Percentiles rank a stretch among this genome's conserved stretches.
phyloP scores from a whole-genome alignment of 306 rosid genomes.

The Sesbania bispinosa region DNA sequence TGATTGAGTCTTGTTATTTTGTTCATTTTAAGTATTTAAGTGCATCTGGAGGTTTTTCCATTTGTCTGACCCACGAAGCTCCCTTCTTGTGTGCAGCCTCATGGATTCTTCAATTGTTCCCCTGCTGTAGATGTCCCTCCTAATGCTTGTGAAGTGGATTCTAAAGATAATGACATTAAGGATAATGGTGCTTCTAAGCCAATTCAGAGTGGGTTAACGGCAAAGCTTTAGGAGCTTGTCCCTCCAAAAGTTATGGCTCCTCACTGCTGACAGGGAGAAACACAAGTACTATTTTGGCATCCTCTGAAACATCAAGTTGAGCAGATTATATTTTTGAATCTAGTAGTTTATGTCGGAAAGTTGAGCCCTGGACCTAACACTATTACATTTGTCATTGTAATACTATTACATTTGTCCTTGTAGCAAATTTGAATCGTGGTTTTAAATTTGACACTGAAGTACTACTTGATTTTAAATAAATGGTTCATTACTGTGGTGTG shows the following conservation, averaged over 20 bases:
- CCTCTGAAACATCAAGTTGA: slow-evolving; percentile 1
- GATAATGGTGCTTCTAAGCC: slow-evolving; percentile 40
- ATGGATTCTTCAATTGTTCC: slow-evolving; percentile 88
- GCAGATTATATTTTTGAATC: background rate
- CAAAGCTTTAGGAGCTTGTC: slow-evolving; percentile 48
- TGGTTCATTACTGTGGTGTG: background rate
- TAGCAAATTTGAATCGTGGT: background rate
- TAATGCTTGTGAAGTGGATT: slow-evolving; percentile 55
- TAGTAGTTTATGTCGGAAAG: background rate
- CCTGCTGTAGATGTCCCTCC: slow-evolving; percentile 86
- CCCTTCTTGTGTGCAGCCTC: slow-evolving; percentile 71
- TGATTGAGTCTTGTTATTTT: background rate
- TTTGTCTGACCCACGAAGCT: slow-evolving; percentile 22
- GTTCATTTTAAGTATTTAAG: background rate
- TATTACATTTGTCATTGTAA: too few species aligned
- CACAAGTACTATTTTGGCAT: background rate
- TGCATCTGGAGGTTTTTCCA: slow-evolving; percentile 12
- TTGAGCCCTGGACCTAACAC: background rate
- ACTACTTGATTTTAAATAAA: background rate
- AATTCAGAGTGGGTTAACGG: slow-evolving; percentile 36
- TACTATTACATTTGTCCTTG: background rate
- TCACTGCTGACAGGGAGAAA: background rate
- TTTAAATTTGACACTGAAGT: background rate
- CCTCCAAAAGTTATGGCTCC: background rate
- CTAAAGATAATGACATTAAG: slow-evolving; percentile 51